Conservation (phyloP, 2,329 filamentous ascomycete genomes). For the Alternaria sp. region DNA sequence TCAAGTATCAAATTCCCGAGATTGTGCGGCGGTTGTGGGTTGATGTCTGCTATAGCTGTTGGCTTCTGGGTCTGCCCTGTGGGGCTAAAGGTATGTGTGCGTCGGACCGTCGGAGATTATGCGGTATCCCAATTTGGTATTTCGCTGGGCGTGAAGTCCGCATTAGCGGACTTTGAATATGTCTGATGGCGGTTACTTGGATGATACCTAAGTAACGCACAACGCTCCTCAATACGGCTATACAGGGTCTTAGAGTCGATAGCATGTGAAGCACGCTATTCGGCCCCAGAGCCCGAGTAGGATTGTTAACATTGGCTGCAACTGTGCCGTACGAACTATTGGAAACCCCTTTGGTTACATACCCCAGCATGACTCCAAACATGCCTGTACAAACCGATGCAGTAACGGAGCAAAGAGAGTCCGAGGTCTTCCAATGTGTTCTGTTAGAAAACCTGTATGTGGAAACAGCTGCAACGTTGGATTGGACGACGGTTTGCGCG, state of each 20-base stretch:
- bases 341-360: not conserved
- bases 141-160: not conserved
- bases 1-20: not conserved
- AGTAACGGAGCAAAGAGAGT: not conserved
- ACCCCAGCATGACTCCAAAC: not conserved
- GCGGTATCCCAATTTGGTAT: not conserved
- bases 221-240: not conserved
- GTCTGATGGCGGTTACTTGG: not conserved
- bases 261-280: not conserved
- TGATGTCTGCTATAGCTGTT: constrained; percentile 6
- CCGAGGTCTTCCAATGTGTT: not conserved
- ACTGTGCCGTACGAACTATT: constrained; percentile 4
- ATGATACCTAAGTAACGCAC: not conserved
- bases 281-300: not conserved
- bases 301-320: not conserved
- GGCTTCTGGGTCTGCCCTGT: not conserved
- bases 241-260: not conserved
- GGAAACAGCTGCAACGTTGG: not conserved
- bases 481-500: not conserved
- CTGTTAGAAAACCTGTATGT: not conserved
- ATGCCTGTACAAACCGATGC: not conserved
- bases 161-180: not conserved
- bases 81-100: not conserved
- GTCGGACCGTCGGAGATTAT: constrained; percentile 5
- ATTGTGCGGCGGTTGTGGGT: not conserved